Evolutionary conservation across 805 yeast species (phyloP), one percentile per base, ranked within the genome.

Genomic region (Candida suzukii): DNA sequence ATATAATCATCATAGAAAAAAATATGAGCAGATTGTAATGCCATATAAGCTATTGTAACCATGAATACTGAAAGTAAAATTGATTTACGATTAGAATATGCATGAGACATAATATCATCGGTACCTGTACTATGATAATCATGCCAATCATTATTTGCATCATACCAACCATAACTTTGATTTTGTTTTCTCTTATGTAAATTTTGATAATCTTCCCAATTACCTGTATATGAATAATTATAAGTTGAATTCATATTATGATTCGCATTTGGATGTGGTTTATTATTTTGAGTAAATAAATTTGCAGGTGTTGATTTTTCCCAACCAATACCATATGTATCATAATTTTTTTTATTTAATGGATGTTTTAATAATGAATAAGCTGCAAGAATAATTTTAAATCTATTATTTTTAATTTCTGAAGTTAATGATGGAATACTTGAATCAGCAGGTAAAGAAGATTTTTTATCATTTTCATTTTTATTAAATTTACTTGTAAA

Each of bases 331-430:
- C 64, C 65, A 44, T 61, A 67, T 24, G 57, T 50, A 47, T 79
- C 83, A 51, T 76, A 78, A 35, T 64, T 50, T 12, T 63, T 53
- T 38, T 68, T 69, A 43, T 65, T 60, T 13, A 55, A 46, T 1
- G 74, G 69, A 46, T 73, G 73, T 38, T 63, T 67, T 39, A 83
- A 57, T 27, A 79, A 54, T n/a, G 70, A 64, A 51, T 83, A 83
- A 1, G 88, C 88, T 16, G 71, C 73, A 6, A 74, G 67, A 1
- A 80, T 55, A 36, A 66, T 57, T 49, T 76, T 65, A 73, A 87
- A 77, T 57, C 83, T 52, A 58, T 76, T 63, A 33, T 56, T 56
- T 37, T 59, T 60, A 7, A 51, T 36, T 11, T 52, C 49, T 4
- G 35, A 37, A 0, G 56, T 50, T 20, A 62, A 39, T 4, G 18